These are phyloP conservation scores for Candida sonorensis DNA, from an alignment of 805 yeast genomes.

Conservation along the genomic window DNA sequence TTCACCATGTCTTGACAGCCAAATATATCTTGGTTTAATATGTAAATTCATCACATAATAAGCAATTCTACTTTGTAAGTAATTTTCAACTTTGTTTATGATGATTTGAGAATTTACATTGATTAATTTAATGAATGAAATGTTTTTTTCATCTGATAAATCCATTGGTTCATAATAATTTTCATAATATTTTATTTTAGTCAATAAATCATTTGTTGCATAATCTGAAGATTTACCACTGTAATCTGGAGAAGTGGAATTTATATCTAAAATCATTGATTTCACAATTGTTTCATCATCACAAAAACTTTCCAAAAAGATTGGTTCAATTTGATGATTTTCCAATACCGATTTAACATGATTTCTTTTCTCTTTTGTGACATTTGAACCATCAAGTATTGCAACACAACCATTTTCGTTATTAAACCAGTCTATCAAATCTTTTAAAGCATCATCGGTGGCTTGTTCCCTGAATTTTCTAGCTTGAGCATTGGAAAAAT, in stretches of 20 bases:
- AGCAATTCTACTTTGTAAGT: slow-evolving; percentile 86
- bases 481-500: slow-evolving; percentile 59
- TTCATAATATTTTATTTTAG: slow-evolving; percentile 70
- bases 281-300: slow-evolving; percentile 71
- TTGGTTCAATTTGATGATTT: slow-evolving; percentile 69
- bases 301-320: slow-evolving; percentile 90
- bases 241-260: slow-evolving; percentile 83
- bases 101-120: slow-evolving; percentile 86
- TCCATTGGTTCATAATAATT: slow-evolving; percentile 72
- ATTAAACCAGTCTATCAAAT: slow-evolving; percentile 82
- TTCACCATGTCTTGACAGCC: slow-evolving; percentile 96
- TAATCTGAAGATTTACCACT: slow-evolving; percentile 57
- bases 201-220: slow-evolving; percentile 66
- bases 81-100: slow-evolving; percentile 79
- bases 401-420: slow-evolving; percentile 84
- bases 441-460: slow-evolving; percentile 61
- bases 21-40: slow-evolving; percentile 84
- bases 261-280: slow-evolving; percentile 80
- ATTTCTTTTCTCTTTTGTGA: slow-evolving; percentile 65
- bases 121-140: slow-evolving; percentile 81
- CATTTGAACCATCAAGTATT: slow-evolving; percentile 88
- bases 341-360: slow-evolving; percentile 51
- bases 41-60: slow-evolving; percentile 95
- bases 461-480: slow-evolving; percentile 60
- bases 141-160: slow-evolving; percentile 45